Base-by-base conservation (phyloP, 306 rosid genomes). In the Cyclanthera cordifolia region DNA sequence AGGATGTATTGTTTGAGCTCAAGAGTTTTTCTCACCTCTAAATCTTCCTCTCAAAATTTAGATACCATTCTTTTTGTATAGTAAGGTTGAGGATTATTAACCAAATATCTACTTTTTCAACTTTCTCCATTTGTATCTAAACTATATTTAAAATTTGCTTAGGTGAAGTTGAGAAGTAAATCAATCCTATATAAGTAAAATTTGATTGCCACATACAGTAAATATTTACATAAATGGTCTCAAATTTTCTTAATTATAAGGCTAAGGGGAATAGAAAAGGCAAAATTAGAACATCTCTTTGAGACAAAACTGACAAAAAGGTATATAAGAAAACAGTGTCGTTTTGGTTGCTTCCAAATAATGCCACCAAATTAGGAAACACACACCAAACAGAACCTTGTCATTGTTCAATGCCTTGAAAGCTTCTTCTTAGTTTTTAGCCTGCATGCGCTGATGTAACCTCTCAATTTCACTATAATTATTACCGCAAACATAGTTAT, bases 261-360 rank as follows among this genome's bases (percentile, higher is more conserved):
- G 11, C 5, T 23, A 21, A 53, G 30, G 58, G 30, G 4, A 19
- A 19, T 14, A 8, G 28, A 53, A 55, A 55, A 55, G 63, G 41
- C 14, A 14, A 55, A 55, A 53, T 6, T 17, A n/a, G 11, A 58
- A 58, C 66, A 58, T 32, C 46, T 14, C 5, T n/a, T n/a, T 47
- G 50, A 16, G 30, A 61, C 68, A 61, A 17, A 19, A 37, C 68
- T 61, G 68, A 61, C 68, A 61, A 8, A 20, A 39, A 61, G 50
- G 5, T n/a, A 9, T 6, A 17, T 1, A 7, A 47, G 19, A 17
- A n/a, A n/a, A 61, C 28, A 19, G 50, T 19, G 28, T 61, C 51
- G 51, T 63, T 41, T 63, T 41, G 30, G 51, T 41, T 20, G 28
- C 69, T 63, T 43, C 52, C 69, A 21, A 41, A 63, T 63, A 63